Conservation (phyloP, 352 stramenopile genomes). For the Pythium scleroteichum region DNA sequence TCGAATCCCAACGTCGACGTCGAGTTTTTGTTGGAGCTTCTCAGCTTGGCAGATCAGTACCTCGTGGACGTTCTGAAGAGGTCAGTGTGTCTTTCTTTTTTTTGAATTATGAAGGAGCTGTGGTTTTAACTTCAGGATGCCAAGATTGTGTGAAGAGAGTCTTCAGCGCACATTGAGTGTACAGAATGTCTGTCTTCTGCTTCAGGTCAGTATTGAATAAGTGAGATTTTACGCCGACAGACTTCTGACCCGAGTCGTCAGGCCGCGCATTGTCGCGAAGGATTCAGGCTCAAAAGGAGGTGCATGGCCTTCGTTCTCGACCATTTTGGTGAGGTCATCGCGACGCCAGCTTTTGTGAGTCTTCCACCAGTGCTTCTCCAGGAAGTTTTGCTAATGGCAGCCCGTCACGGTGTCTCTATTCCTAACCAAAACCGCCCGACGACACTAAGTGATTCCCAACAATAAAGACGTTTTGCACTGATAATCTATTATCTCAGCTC, state of each 20-base stretch:
- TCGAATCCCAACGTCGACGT: conserved; percentile 23
- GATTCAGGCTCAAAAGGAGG: conserved; percentile 72
- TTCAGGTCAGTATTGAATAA: conserved; percentile 40
- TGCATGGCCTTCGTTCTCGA: conserved; percentile 84
- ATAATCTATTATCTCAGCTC: conserved; percentile 48
- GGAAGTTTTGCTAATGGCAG: conserved; percentile 69
- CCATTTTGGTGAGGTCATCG: conserved; percentile 76
- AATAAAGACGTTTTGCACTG: not conserved
- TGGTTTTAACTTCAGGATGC: too few relatives aligned
- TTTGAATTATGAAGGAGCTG: too few relatives aligned
- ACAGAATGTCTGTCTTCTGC: conserved; percentile 74
- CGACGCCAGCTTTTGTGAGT: conserved; percentile 62
- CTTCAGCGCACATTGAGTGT: conserved; percentile 71
- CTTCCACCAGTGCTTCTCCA: conserved; percentile 66
- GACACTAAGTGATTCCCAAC: not conserved
- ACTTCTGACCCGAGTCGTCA: conserved; percentile 20
- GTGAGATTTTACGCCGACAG: too few relatives aligned
- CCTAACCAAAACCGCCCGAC: conserved; percentile 44
- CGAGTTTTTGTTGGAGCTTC: conserved; percentile 84
- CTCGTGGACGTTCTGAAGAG: conserved; percentile 60
- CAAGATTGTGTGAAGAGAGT: conserved; percentile 72
- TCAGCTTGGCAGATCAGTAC: conserved; percentile 86
- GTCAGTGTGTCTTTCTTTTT: conserved; percentile 31
- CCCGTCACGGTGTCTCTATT: conserved; percentile 65
- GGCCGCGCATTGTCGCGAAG: conserved; percentile 69